Percentiles rank a stretch among this genome's conserved stretches.
These are phyloP conservation scores for Aspergillus quadrilineatus DNA, from an alignment of 2,329 filamentous ascomycete genomes.

Conservation along the genomic window DNA sequence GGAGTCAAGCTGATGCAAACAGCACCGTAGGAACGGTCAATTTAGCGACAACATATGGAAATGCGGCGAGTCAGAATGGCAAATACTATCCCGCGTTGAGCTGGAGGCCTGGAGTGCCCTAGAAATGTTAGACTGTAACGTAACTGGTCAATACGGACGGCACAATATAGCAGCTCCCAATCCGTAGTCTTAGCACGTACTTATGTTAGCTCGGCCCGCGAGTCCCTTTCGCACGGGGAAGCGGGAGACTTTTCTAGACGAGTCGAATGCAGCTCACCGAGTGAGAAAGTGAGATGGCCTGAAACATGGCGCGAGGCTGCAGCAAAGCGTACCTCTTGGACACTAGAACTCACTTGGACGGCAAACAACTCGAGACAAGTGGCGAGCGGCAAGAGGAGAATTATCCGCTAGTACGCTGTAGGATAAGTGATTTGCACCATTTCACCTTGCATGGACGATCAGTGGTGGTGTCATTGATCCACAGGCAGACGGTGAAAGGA, in stretches of 20 bases:
- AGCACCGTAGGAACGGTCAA: background rate
- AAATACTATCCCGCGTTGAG: background rate
- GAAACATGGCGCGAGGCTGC: slow-evolving; percentile 13
- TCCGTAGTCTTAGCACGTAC: background rate
- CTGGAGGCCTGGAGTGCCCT: background rate
- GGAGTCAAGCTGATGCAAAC: background rate
- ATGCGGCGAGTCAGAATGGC: background rate
- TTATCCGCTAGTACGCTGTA: slow-evolving; percentile 1
- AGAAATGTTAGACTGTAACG: background rate
- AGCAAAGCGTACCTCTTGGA: background rate
- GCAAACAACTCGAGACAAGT: slow-evolving; percentile 10
- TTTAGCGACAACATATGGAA: background rate
- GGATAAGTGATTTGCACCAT: slow-evolving; percentile 11
- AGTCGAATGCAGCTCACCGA: slow-evolving; percentile 6
- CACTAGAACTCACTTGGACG: background rate
- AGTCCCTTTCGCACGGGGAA: slow-evolving; percentile 7
- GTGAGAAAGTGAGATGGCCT: background rate
- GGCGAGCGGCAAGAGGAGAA: slow-evolving; percentile 7
- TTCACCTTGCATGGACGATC: slow-evolving; percentile 16
- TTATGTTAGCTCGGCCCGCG: slow-evolving; percentile 6
- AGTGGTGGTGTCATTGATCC: slow-evolving; percentile 20
- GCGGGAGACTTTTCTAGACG: slow-evolving; percentile 9
- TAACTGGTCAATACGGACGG: slow-evolving; percentile 4
- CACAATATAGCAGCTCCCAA: slow-evolving; percentile 4
- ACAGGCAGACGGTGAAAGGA: slow-evolving; percentile 9